A percentile compares a stretch with the other conserved stretches of the same genome.
These are phyloP conservation scores for Saitozyma podzolica DNA, from an alignment of 768 basidiomycete species.

Conservation along the genomic window DNA sequence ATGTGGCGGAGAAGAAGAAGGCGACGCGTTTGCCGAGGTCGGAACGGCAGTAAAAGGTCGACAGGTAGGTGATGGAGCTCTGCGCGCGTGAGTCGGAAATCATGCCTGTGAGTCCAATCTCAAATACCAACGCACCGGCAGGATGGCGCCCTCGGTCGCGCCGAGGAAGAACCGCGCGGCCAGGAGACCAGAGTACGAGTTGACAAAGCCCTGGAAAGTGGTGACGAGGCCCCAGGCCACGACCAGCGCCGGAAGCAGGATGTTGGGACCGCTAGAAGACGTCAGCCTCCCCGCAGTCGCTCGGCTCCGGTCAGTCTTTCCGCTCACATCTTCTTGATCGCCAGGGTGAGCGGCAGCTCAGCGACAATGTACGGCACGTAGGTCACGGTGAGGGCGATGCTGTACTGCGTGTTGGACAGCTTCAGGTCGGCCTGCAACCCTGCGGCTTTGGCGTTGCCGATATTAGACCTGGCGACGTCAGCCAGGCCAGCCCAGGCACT, in stretches of 20 bases:
- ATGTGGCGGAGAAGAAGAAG: constrained; percentile 46
- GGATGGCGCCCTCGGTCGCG: constrained; percentile 42
- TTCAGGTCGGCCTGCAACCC: constrained; percentile 62
- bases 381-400: constrained; percentile 51
- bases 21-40: constrained; percentile 43
- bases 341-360: constrained; percentile 65
- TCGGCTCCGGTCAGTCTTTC: background rate
- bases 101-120: background rate
- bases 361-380: constrained; percentile 59
- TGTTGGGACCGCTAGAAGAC: constrained; percentile 60
- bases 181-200: constrained; percentile 35
- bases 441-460: constrained; percentile 65
- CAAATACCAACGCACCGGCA: constrained; percentile 15
- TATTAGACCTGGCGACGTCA: constrained; percentile 49
- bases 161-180: constrained; percentile 43
- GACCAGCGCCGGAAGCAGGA: constrained; percentile 65
- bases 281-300: constrained; percentile 1
- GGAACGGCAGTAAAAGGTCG: constrained; percentile 36
- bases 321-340: constrained; percentile 56
- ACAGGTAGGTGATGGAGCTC: constrained; percentile 36
- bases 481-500: background rate
- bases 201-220: constrained; percentile 58
- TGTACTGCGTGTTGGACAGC: constrained; percentile 54
- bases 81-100: constrained; percentile 11
- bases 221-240: constrained; percentile 69